Base-by-base conservation (phyloP, 139 green algal species). In the Picochlorum sp. region DNA sequence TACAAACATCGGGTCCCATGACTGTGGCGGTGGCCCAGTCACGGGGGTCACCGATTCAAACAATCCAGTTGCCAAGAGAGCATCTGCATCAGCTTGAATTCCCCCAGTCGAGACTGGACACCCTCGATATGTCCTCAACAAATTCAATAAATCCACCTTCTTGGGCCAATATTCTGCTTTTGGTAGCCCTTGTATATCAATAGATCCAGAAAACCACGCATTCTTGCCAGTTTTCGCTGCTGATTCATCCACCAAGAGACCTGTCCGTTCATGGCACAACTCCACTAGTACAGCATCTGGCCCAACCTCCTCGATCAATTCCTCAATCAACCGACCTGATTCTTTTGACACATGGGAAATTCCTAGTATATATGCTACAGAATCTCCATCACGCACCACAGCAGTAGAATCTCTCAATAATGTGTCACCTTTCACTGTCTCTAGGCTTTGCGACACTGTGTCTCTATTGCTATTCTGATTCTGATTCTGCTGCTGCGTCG, bases 191-290 rank as follows among this genome's bases (percentile, higher is more conserved):
- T 28, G 14, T 4, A 72, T 59, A 4, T 37, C 14, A 8, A 72
- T 47, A 45, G 38, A 26, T 38, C 64, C 64, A 47, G 74, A 74
- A 59, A 87, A 77, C 84, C 85, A 92, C 8, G 74, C 61, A 32
- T 81, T 68, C 21, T 64, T 68, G 6, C 47, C 47, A 3, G 47
- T 54, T 6, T 56, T 30, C 0, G 63, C 54, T 23, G 64, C 52
- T 13, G 71, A 61, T 1, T 69, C 58, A 46, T 82, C 67, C 1
- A 90, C 72, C 47, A 96, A 77, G 26, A 94, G 82, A 1, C 67
- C 69, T 2, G 78, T 18, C 3, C 89, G 65, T 60, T 95, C 87
- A 69, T 89, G 89, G 71, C 88, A 94, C 28, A 96, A 66, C 77
- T 95, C 85, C 63, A 94, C 57, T 16, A 86, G 54, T 6, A 94